phyloP scores from a whole-genome alignment of 225 moss, liverwort and hornwort species.

The Sphagnum contortum region DNA sequence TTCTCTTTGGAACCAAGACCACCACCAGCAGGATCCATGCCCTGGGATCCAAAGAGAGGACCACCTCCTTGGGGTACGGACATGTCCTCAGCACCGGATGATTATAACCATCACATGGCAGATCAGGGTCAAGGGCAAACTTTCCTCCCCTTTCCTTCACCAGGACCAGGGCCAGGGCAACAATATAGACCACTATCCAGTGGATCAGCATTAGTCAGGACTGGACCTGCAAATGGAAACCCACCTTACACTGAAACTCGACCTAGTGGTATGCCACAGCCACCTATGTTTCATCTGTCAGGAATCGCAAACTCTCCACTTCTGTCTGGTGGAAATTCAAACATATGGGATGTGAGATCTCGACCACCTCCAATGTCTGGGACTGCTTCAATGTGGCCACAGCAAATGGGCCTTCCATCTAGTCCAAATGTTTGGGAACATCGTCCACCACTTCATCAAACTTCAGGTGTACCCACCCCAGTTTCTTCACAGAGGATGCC shows the following conservation, averaged over 20 bases:
- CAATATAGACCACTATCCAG: background rate
- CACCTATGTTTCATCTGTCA: background rate
- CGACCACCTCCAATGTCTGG: background rate
- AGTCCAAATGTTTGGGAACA: no score
- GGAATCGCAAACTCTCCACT: background rate
- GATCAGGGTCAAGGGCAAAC: constrained; percentile 1
- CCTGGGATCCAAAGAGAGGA: background rate
- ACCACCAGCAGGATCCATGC: background rate
- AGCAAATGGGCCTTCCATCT: no score
- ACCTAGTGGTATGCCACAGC: background rate
- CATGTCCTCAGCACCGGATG: background rate
- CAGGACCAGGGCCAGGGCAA: background rate
- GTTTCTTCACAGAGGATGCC: constrained; percentile 1
- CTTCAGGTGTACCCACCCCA: background rate
- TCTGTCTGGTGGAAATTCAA: background rate
- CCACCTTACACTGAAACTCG: background rate
- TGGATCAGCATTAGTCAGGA: background rate
- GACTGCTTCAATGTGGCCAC: background rate
- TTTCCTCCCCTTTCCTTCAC: background rate
- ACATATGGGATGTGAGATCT: background rate
- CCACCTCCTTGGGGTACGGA: no score
- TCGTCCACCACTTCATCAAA: background rate
- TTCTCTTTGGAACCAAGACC: background rate
- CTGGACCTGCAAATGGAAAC: background rate
- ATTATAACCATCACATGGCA: background rate